phyloP scores from a whole-genome alignment of 176 grass and related monocot species.

The Oryza officinalis region DNA sequence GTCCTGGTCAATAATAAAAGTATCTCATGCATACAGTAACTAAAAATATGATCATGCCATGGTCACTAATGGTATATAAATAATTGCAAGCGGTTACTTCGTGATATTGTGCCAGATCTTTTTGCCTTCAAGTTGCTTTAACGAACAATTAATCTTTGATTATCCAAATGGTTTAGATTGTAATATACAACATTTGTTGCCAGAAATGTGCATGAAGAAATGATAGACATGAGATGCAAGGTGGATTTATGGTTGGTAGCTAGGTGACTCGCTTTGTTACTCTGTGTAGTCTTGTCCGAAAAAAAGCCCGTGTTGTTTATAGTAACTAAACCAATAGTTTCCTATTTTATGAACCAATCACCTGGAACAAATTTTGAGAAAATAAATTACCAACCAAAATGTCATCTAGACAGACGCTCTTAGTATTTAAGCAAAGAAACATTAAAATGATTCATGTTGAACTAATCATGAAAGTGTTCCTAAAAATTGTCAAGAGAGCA shows the following conservation, averaged over 20 bases:
- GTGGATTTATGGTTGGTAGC: background rate
- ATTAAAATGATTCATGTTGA: background rate
- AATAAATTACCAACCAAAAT: conserved; percentile 1
- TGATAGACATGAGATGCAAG: background rate
- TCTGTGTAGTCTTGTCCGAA: background rate
- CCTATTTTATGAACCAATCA: background rate
- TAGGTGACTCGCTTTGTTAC: background rate
- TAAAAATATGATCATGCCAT: no score
- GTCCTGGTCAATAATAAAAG: no score
- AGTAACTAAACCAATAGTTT: background rate
- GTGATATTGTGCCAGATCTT: no score
- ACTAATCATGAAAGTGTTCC: background rate
- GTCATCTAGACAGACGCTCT: background rate
- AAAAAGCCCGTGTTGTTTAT: background rate
- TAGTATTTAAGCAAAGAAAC: conserved; percentile 8
- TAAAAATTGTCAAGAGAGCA: background rate
- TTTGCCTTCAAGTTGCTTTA: background rate
- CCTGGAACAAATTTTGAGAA: background rate
- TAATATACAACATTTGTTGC: background rate
- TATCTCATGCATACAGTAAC: no score
- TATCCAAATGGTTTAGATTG: background rate
- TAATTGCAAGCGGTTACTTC: no score
- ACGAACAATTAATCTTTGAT: background rate
- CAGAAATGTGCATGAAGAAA: no score
- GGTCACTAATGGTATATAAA: no score